Evolutionary conservation across 2,329 filamentous ascomycete genomes (phyloP).

Genomic region (Colletotrichum sp.): DNA sequence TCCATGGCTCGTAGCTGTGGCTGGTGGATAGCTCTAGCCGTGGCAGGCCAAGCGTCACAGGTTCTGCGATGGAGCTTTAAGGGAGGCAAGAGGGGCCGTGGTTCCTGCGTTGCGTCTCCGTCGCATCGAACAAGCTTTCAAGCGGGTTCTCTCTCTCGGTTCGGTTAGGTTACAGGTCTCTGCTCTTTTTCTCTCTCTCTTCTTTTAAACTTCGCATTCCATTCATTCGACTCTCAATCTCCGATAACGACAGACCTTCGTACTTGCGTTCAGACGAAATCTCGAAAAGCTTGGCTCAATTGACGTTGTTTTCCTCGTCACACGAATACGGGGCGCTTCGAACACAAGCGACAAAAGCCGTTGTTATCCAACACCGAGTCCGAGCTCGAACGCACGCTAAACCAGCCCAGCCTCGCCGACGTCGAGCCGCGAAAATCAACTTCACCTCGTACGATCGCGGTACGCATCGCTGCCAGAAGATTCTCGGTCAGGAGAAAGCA

Average conservation of each 20-base stretch:
- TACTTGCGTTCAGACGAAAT: not conserved
- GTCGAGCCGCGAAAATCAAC: not conserved
- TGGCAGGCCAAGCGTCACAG: constrained; percentile 4
- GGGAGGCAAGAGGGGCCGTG: not conserved
- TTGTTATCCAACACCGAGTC: not conserved
- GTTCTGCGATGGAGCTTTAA: constrained; percentile 3
- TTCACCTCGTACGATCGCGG: not conserved
- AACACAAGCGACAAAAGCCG: not conserved
- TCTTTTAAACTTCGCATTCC: not conserved
- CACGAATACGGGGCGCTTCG: not conserved
- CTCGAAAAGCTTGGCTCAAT: not conserved
- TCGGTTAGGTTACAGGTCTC: not conserved
- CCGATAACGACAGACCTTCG: not conserved
- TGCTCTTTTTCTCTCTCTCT: not conserved
- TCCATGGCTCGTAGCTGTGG: not conserved
- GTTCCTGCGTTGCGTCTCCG: not conserved
- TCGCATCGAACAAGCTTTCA: constrained; percentile 18
- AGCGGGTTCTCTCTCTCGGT: constrained; percentile 14
- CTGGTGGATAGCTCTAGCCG: constrained; percentile 13
- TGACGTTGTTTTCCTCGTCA: not conserved
- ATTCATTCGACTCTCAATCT: not conserved
- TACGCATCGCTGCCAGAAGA: not conserved
- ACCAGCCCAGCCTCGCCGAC: not conserved
- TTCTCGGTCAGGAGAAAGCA: not conserved
- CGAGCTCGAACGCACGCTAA: constrained; percentile 8